Conservation (phyloP, 2,329 filamentous ascomycete species). For the Epichloe sibirici region DNA sequence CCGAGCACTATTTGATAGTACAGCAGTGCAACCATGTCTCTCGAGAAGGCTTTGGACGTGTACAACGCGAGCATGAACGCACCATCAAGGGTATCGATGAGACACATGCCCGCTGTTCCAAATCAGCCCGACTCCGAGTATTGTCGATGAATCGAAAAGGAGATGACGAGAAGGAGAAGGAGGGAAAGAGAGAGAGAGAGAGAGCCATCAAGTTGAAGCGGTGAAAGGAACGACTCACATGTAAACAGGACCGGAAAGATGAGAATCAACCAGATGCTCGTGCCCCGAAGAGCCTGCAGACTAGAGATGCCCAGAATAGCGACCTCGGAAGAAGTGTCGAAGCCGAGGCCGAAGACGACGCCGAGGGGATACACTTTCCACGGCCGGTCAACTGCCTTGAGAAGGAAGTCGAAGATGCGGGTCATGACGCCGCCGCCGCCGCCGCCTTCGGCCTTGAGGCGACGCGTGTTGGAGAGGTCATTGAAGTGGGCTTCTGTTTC, state of each 20-base stretch:
- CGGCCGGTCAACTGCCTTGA: conserved; percentile 58
- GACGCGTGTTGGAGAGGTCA: conserved; percentile 21
- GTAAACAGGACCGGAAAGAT: conserved; percentile 89
- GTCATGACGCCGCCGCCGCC: conserved; percentile 71
- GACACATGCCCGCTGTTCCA: conserved; percentile 70
- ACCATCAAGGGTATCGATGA: conserved; percentile 84
- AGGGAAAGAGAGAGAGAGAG: not conserved
- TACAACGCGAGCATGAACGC: conserved; percentile 94
- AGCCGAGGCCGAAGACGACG: conserved; percentile 80
- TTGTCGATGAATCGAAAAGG: not conserved
- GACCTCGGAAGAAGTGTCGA: conserved; percentile 91
- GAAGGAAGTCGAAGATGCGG: conserved; percentile 58
- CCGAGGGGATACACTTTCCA: conserved; percentile 98
- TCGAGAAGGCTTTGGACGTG: conserved; percentile 63
- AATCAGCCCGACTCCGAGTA: not conserved
- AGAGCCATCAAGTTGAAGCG: not conserved
- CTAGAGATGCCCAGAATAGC: conserved; percentile 83
- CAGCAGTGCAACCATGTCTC: conserved; percentile 76
- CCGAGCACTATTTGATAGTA: conserved; percentile 91
- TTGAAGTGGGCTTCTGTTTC: conserved; percentile 10
- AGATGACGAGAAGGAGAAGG: not conserved
- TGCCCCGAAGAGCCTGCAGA: conserved; percentile 74
- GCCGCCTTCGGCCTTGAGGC: conserved; percentile 61
- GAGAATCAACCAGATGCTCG: conserved; percentile 85
- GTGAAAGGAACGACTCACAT: conserved; percentile 30